Evolutionary conservation across 768 basidiomycete genomes (phyloP), one percentile per base, ranked within the genome.

Genomic region (Dacryopinax primogenitus): DNA sequence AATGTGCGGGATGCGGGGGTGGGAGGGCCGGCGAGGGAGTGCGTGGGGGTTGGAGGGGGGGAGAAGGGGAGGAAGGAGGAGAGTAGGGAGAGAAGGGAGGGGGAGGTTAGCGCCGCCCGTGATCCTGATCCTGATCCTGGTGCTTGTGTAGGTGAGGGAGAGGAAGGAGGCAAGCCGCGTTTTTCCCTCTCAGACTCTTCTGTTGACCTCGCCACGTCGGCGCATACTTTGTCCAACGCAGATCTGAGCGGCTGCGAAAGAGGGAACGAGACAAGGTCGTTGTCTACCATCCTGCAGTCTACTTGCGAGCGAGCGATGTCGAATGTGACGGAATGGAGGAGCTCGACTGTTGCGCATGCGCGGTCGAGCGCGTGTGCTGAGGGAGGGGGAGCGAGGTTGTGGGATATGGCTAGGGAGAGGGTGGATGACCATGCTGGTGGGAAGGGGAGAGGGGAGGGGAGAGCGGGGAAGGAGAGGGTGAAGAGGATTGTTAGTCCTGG

Each of bases 41-140:
- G 51, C 4, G 51, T 30, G 12, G 51, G 26, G 13, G 51, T 28
- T 58, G 51, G 26, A 11, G 51, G 51, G 4, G 51, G 32, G 23
- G 51, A 28, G 51, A 30, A 26, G 51, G 51, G 51, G 23, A 58
- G 12, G 51, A 58, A 58, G 51, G 51, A 58, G 12, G 51, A 58
- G 11, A 58, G 12, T 23, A 58, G 51, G 51, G 51, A 58, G 51
- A 58, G 51, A 30, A 58, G 51, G 51, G 51, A 58, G 51, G 51
- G 51, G 15, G 51, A 58, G 41, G 41, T 44, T 23, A 3, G 41
- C 18, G 23, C 18, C 18, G 18, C 7, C 7, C 18, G 7, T 44
- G 41, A 37, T 13, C 11, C 51, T 58, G 51, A 4, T 15, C 13
- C 13, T 4, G 26, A 9, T 30, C 7, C 26, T 4, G 45, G 9